A percentile compares a stretch with the other conserved stretches of the same genome.
phyloP scores from a whole-genome alignment of 2,329 filamentous ascomycete genomes.

The Tolypocladium sp. region DNA sequence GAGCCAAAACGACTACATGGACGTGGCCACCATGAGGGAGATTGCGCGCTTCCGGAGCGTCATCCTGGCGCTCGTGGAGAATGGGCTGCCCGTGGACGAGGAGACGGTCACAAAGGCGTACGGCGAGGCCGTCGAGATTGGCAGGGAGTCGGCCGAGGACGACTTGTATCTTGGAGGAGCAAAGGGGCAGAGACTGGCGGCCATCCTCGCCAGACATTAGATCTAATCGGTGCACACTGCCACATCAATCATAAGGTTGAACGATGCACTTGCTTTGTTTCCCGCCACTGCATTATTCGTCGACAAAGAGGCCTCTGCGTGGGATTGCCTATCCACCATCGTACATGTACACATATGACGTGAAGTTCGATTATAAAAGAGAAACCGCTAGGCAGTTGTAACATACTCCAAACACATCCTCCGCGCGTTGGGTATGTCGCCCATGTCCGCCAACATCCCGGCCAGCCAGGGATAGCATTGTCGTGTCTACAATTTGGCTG shows the following conservation, averaged over 20 bases:
- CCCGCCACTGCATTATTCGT: not conserved
- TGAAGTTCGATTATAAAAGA: not conserved
- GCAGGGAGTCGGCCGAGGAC: slow-evolving; percentile 49
- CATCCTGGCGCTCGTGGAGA: slow-evolving; percentile 73
- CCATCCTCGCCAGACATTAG: slow-evolving; percentile 21
- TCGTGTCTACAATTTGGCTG: not conserved
- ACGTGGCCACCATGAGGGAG: slow-evolving; percentile 69
- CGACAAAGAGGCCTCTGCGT: not conserved
- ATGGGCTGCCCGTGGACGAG: slow-evolving; percentile 79
- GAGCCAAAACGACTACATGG: slow-evolving; percentile 85
- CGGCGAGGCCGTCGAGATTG: slow-evolving; percentile 68
- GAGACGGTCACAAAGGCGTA: slow-evolving; percentile 80
- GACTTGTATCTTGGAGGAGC: slow-evolving; percentile 53
- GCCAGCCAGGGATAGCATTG: not conserved
- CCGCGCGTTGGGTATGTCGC: not conserved
- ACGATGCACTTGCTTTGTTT: not conserved
- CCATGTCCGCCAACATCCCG: not conserved
- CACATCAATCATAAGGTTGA: not conserved
- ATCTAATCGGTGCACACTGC: not conserved
- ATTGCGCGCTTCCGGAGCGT: slow-evolving; percentile 78
- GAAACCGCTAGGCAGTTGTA: not conserved
- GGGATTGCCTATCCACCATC: not conserved
- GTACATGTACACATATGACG: not conserved
- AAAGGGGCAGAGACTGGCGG: slow-evolving; percentile 40
- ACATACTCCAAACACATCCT: not conserved